Conservation (phyloP, 2,329 filamentous ascomycete species). For the Fonsecaea pedrosoi region DNA sequence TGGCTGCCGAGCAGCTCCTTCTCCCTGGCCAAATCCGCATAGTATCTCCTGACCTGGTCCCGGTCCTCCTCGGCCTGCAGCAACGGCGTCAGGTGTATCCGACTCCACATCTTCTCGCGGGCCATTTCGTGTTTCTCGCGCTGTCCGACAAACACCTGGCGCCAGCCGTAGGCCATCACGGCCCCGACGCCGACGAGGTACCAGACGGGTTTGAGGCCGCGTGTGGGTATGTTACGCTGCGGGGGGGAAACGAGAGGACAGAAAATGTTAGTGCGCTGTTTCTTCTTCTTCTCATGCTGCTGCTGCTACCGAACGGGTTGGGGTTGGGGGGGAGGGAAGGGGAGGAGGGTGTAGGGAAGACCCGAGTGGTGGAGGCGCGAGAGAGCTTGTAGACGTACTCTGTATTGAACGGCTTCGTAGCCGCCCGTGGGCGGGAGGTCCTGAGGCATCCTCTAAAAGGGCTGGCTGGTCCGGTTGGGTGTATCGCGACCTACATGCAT, state of each 20-base stretch:
- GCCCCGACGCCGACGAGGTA: slow-evolving; percentile 78
- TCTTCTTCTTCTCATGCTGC: neutral
- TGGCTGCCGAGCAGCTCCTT: slow-evolving; percentile 86
- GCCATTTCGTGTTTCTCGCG: slow-evolving; percentile 91
- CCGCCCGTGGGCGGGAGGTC: slow-evolving; percentile 96
- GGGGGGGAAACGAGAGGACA: neutral
- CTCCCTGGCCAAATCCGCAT: slow-evolving; percentile 87
- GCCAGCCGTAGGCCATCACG: slow-evolving; percentile 91
- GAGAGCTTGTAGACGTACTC: slow-evolving; percentile 63
- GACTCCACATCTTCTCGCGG: slow-evolving; percentile 97
- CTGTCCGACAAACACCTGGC: slow-evolving; percentile 79
- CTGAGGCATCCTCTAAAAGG: slow-evolving; percentile 75
- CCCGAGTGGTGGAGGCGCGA: slow-evolving; percentile 4
- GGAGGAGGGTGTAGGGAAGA: slow-evolving; percentile 34
- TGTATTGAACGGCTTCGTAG: slow-evolving; percentile 97
- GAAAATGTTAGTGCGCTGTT: slow-evolving; percentile 8
- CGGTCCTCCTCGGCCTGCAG: slow-evolving; percentile 97
- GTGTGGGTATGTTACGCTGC: slow-evolving; percentile 88
- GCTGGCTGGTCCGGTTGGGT: neutral
- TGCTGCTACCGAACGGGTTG: neutral
- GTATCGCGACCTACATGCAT: slow-evolving; percentile 19
- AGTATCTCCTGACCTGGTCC: slow-evolving; percentile 85
- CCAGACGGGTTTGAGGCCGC: slow-evolving; percentile 83
- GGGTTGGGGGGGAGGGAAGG: neutral
- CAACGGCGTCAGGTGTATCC: slow-evolving; percentile 91